Base-by-base conservation (phyloP, 139 green algal genomes). In the Auxenochlorella pyrenoidosa region DNA sequence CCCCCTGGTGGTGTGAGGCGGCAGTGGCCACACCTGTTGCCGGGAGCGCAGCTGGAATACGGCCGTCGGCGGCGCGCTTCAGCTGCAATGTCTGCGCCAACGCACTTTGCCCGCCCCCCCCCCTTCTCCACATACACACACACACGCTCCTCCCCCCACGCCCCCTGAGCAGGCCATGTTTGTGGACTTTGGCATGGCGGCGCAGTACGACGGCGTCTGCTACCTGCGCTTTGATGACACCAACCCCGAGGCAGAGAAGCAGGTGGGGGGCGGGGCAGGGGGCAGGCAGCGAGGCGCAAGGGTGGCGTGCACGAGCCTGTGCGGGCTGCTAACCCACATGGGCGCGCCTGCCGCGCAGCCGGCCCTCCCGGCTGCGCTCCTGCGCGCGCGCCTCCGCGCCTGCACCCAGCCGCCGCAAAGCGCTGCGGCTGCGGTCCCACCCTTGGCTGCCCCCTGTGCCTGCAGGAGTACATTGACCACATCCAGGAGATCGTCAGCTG, bases 191-290 rank as follows among this genome's bases (percentile, higher is more conserved):
- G 98, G 97, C 60, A 94, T 98, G 90, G 97, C 98, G 5, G 89
- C 87, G 80, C 91, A 97, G 84, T 93, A 96, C 75, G 94, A 88
- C 66, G 97, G 97, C 41, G 54, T 90, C 40, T 99, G 98, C 94
- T 97, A 96, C 92, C 93, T 99, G 83, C 92, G 97, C 60, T 99
- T 95, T 88, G 97, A 99, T 84, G 96, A 99, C 93, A 99, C 98
- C 79, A 99, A 99, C 94, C 98, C 98, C 0, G 95, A 98, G 85
- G 97, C 98, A 15, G 98, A 99, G 93, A 99, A 99, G 92, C 91
- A 95, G 90, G 82, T 86, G 82, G 0, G 54, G 2, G 24, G 63
- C 1, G 63, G 63, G 63, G 10, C 59, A n/a, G 68, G 6, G 30
- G 71, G 38, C 38, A 30, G 2, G 71, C 3, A 51, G n/a, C 12